Conservation (phyloP, 2,329 filamentous ascomycete genomes). For the Neophaeococcomyces aloes region DNA sequence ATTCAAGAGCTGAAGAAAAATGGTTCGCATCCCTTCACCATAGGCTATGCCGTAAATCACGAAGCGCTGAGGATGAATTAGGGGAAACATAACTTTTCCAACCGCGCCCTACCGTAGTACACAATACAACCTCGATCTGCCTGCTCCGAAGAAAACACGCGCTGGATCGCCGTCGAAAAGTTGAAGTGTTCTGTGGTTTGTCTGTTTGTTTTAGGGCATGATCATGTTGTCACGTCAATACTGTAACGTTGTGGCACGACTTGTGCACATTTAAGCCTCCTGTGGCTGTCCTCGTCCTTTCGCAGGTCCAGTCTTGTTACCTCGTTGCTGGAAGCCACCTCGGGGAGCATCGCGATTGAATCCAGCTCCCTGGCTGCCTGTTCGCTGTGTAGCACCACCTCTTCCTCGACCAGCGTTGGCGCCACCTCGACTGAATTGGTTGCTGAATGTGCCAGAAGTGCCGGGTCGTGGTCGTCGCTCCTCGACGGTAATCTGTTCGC, state of each 20-base stretch:
- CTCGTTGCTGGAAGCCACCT: conserved; percentile 53
- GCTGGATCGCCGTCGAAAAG: not conserved
- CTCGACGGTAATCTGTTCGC: conserved; percentile 75
- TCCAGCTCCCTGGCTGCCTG: conserved; percentile 54
- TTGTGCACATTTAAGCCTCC: conserved; percentile 27
- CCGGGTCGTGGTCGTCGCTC: conserved; percentile 70
- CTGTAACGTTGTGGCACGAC: too few species aligned
- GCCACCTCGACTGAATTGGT: conserved; percentile 41
- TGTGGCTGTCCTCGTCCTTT: conserved; percentile 38
- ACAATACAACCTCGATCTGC: not conserved
- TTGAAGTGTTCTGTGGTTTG: not conserved
- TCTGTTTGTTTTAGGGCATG: not conserved
- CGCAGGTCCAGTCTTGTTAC: conserved; percentile 36
- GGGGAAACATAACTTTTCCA: conserved; percentile 16
- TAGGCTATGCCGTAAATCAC: conserved; percentile 8
- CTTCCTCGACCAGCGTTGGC: conserved; percentile 50
- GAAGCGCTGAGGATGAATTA: not conserved
- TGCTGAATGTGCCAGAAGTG: conserved; percentile 46
- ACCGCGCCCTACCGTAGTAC: conserved; percentile 22
- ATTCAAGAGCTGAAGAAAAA: not conserved
- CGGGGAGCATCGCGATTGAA: conserved; percentile 60
- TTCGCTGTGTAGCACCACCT: conserved; percentile 47
- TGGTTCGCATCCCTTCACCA: not conserved
- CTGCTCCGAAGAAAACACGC: not conserved
- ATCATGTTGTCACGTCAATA: too few species aligned